Base-by-base conservation (phyloP, 75 land plant species). In the Gnetum montanum region DNA sequence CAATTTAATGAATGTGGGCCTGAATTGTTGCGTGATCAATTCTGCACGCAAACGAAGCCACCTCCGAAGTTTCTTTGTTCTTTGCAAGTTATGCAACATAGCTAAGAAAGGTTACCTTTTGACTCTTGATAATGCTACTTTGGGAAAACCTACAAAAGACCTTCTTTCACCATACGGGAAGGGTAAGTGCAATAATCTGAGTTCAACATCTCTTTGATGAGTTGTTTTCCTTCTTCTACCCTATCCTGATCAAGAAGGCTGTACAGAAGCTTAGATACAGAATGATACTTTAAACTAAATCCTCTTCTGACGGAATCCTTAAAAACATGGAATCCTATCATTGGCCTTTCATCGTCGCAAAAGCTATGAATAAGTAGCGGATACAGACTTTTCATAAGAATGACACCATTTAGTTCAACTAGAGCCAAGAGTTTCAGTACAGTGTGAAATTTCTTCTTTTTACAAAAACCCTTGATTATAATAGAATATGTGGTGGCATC, bases 401-500 rank as follows among this genome's bases (percentile, higher is more conserved):
- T 43, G 13, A 72, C 40, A 35, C 55, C 54, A 24, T 28, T 50
- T 34, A 62, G 71, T 47, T 41, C 56, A 16, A 79, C 72, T 31
- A 72, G 22, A 13, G 3, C 4, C 44, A 71, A 75, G 4, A 78
- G 66, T 56, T 44, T 57, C n/a, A 78, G 20, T 43, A 82, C 90
- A 11, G 64, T 64, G 26, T 78, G 64, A 19, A 66, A 20, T 52
- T 55, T 67, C 29, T 65, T 65, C 15, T 29, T 73, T 54, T 70
- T 79, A 50, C 85, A 88, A 54, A 74, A 64, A 6, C 77, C 76
- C 18, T 78, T 73, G 13, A 91, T 75, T 59, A 65, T 73, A 56
- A 76, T 74, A 51, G 55, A 63, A 31, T 87, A 91, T 27, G 97
- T 79, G 18, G 40, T 59, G 31, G 62, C 25, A 33, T 63, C 55